Evolutionary conservation across 805 yeast species (phyloP), one percentile per base, ranked within the genome.

Genomic region (Metschnikowia kofuensis): DNA sequence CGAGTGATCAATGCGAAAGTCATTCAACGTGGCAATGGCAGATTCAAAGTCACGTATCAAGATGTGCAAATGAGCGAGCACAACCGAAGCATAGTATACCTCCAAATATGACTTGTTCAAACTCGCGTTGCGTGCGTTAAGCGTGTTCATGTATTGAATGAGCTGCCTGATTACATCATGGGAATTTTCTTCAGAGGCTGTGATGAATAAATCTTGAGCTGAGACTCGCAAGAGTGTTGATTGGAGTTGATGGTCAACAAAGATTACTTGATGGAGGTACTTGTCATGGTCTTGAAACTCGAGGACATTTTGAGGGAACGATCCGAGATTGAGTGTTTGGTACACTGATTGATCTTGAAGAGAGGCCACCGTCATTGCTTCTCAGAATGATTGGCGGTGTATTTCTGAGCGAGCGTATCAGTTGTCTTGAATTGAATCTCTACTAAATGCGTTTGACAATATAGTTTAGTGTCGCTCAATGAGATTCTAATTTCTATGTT

Each of bases 201-300:
- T 11, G 40, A 31, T 47, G 39, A 46, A 38, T 32, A 55, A 49
- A 10, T 35, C 35, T 7, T 51, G 7, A 55, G 62, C n/a, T 50
- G 49, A 28, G 46, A 67, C 68, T 35, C 63, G 61, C 44, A 61
- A 64, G 35, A 71, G 57, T 6, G 66, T 52, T 6, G 62, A 47
- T 45, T 68, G 75, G 40, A 71, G 59, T 54, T 70, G 70, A 56
- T 68, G 66, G 51, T 73, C 78, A 34, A 70, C 55, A 44, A 64
- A 71, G 7, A 67, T 55, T 27, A 70, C 53, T 47, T 65, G 75
- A 44, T 65, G 63, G 50, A 73, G 60, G 40, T 61, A 64, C 36
- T 62, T 65, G 35, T 62, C 65, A 9, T 70, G 63, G 16, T 69
- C 68, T 51, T 68, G 67, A 48, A 62, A 68, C n/a, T 55, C 59